A percentile compares a stretch with the other conserved stretches of the same genome.
phyloP scores from a whole-genome alignment of 495 filamentous ascomycete genomes.

The Parachaetomium inaequale region DNA sequence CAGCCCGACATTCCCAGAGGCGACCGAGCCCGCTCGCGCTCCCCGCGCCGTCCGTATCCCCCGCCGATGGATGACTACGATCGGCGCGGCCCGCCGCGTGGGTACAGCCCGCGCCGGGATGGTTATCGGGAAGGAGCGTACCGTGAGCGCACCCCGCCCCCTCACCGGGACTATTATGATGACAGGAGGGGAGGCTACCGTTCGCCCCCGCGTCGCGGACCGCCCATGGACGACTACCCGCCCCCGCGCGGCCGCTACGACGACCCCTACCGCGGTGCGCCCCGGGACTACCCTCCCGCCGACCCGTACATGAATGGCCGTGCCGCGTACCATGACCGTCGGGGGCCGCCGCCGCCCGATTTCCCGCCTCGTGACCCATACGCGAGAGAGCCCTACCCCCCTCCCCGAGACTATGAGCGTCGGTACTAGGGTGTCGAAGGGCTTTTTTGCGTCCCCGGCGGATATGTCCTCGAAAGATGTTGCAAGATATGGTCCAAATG shows the following conservation, averaged over 20 bases:
- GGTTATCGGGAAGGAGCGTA: conserved; percentile 59
- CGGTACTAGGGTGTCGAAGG: conserved; percentile 34
- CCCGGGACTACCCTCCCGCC: conserved; percentile 53
- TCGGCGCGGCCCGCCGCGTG: conserved; percentile 71
- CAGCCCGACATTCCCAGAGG: conserved; percentile 63
- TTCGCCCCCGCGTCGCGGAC: conserved; percentile 67
- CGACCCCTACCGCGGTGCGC: conserved; percentile 52
- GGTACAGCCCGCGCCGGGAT: conserved; percentile 63
- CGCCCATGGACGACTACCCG: conserved; percentile 73
- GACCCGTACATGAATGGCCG: conserved; percentile 66
- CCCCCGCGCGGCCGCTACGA: conserved; percentile 60
- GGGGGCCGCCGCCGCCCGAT: conserved; percentile 46
- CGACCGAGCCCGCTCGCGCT: conserved; percentile 72
- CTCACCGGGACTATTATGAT: conserved; percentile 78
- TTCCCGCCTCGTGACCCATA: conserved; percentile 53
- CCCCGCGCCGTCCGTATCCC: conserved; percentile 55
- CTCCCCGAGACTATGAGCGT: conserved; percentile 45
- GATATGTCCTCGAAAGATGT: not conserved
- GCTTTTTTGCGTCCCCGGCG: not conserved
- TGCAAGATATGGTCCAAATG: not conserved
- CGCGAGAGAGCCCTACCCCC: conserved; percentile 45
- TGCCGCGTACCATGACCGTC: conserved; percentile 55
- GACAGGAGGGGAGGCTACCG: conserved; percentile 67
- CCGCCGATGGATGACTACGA: conserved; percentile 69
- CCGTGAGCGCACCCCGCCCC: conserved; percentile 72